A percentile compares a stretch with the other conserved stretches of the same genome.
Conservation (phyloP, 768 basidiomycete genomes). For the Ramaria sp. region DNA sequence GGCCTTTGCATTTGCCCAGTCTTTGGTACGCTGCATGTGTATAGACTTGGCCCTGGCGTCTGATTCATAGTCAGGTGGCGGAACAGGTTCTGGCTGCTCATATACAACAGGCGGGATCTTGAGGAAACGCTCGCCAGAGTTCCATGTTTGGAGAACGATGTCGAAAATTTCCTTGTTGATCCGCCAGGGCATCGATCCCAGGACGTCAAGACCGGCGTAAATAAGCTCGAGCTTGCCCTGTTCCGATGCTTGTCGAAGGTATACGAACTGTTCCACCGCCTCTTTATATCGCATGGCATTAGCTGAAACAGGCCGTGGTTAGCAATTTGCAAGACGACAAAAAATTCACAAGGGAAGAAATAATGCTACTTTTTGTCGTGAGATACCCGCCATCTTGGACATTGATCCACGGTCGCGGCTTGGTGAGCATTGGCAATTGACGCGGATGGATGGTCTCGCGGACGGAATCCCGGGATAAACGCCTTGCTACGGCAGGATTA, state of each 20-base stretch:
- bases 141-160: slow-evolving; percentile 74
- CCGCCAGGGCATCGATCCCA: slow-evolving; percentile 83
- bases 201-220: slow-evolving; percentile 80
- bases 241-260: slow-evolving; percentile 64
- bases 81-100: slow-evolving; percentile 58
- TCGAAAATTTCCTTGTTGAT: slow-evolving; percentile 76
- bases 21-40: slow-evolving; percentile 46
- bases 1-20: slow-evolving; percentile 47
- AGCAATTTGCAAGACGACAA: slow-evolving; percentile 7
- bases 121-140: slow-evolving; percentile 67
- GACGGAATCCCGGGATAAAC: slow-evolving; percentile 65
- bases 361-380: slow-evolving; percentile 49
- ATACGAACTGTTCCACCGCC: slow-evolving; percentile 68
- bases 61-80: slow-evolving; percentile 27
- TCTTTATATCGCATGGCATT: slow-evolving; percentile 91
- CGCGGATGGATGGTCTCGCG: slow-evolving; percentile 76
- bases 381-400: slow-evolving; percentile 77
- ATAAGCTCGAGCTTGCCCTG: slow-evolving; percentile 74
- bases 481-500: slow-evolving; percentile 69
- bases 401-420: slow-evolving; percentile 78
- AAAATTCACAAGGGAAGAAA: not conserved
- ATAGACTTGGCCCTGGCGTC: slow-evolving; percentile 47
- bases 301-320: slow-evolving; percentile 27
- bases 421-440: slow-evolving; percentile 90
- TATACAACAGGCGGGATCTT: slow-evolving; percentile 73